Evolutionary conservation across 306 rosid species (phyloP).

Genomic region (Neltuma alba): DNA sequence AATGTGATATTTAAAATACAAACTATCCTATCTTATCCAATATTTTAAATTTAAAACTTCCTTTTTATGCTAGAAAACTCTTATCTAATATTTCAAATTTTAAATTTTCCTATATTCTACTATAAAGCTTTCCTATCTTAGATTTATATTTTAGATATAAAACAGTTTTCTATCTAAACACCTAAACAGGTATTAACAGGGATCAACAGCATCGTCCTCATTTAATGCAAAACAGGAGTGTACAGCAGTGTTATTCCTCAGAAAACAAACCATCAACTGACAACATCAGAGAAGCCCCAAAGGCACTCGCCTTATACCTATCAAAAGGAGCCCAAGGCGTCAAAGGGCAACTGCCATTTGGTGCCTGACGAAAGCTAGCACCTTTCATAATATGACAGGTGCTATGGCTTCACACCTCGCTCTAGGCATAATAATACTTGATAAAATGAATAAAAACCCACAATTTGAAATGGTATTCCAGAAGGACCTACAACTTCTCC

Average conservation of each 20-base stretch:
- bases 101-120: no score
- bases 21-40: background rate
- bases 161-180: background rate
- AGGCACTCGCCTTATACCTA: no score
- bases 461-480: slow-evolving; percentile 17
- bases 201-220: background rate
- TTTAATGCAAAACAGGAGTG: no score
- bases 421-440: background rate
- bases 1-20: no score
- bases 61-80: no score
- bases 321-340: no score
- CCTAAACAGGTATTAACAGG: background rate
- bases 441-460: slow-evolving; percentile 9
- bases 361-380: background rate
- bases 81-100: no score
- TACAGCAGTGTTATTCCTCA: no score
- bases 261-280: no score
- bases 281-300: no score
- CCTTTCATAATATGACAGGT: background rate
- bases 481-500: slow-evolving; percentile 1
- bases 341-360: background rate
- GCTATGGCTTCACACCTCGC: background rate
- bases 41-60: no score
- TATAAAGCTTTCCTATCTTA: background rate
- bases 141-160: background rate